These are phyloP conservation scores for Pezicula rhizophila DNA, from an alignment of 2,329 filamentous ascomycete species.

Conservation along the genomic window DNA sequence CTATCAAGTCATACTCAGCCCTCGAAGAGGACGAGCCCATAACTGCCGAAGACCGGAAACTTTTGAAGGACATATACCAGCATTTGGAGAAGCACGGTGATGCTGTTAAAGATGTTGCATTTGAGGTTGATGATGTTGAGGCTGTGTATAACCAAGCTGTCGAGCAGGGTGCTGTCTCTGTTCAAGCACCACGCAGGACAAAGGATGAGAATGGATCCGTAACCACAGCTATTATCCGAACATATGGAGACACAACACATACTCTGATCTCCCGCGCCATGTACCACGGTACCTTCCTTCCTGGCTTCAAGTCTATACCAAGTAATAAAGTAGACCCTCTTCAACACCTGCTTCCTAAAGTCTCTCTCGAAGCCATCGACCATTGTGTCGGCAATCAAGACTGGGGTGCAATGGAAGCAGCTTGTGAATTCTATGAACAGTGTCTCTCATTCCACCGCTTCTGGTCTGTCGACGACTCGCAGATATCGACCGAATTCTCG, in stretches of 20 bases:
- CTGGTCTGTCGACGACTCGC: conserved; percentile 91
- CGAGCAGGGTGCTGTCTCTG: conserved; percentile 52
- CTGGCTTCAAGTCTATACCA: conserved; percentile 63
- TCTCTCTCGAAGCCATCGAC: conserved; percentile 73
- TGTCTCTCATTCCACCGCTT: conserved; percentile 92
- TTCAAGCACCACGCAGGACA: conserved; percentile 51
- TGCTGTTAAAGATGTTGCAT: conserved; percentile 90
- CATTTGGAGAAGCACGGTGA: conserved; percentile 87
- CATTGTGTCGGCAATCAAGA: conserved; percentile 97
- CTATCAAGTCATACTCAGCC: conserved; percentile 56
- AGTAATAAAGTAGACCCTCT: conserved; percentile 28
- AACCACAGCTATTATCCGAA: conserved; percentile 73
- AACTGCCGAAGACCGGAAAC: conserved; percentile 53
- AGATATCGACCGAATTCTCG: conserved; percentile 89
- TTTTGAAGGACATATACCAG: conserved; percentile 69
- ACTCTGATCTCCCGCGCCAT: conserved; percentile 70
- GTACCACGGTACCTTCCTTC: conserved; percentile 75
- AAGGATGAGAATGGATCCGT: conserved; percentile 61
- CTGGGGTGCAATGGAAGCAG: conserved; percentile 77
- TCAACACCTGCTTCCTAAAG: conserved; percentile 46
- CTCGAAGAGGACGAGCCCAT: conserved; percentile 55
- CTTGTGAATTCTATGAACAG: conserved; percentile 71
- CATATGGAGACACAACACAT: conserved; percentile 93
- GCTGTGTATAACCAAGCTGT: conserved; percentile 74
- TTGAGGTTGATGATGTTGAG: conserved; percentile 85